A percentile compares a stretch with the other conserved stretches of the same genome.
phyloP scores from a whole-genome alignment of 805 yeast species.

The Yarrowia phangngaensis region DNA sequence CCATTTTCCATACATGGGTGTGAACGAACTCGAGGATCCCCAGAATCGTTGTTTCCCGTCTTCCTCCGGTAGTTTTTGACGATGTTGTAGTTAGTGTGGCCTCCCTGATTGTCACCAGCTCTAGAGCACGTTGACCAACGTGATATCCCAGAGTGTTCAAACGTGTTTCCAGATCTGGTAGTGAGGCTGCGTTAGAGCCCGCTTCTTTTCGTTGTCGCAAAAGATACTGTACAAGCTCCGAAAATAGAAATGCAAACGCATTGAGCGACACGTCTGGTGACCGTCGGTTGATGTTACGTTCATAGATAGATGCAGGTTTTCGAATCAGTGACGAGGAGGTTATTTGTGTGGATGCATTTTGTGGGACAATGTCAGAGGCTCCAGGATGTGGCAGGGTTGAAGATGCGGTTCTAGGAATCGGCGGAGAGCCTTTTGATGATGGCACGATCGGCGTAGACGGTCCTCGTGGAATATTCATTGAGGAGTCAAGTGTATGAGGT shows the following conservation, averaged over 20 bases:
- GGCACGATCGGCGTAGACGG: constrained; percentile 35
- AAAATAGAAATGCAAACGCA: constrained; percentile 63
- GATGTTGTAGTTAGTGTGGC: constrained; percentile 12
- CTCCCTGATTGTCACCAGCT: constrained; percentile 63
- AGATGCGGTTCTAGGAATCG: constrained; percentile 42
- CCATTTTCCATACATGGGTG: constrained; percentile 63
- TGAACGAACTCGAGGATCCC: constrained; percentile 71
- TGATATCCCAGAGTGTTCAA: constrained; percentile 73
- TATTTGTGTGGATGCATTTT: background rate
- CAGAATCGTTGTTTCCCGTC: constrained; percentile 59
- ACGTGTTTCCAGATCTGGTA: constrained; percentile 59
- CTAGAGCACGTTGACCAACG: constrained; percentile 68
- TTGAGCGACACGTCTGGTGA: constrained; percentile 64
- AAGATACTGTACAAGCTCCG: constrained; percentile 65
- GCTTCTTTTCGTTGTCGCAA: constrained; percentile 57
- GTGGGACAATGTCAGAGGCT: too few relatives aligned
- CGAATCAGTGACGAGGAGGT: constrained; percentile 15
- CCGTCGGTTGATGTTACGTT: constrained; percentile 62
- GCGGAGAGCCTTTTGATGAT: constrained; percentile 36
- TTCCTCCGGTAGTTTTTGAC: constrained; percentile 37
- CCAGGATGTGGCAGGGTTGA: constrained; percentile 35
- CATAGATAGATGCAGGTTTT: constrained; percentile 49
- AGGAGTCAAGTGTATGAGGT: background rate
- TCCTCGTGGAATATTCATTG: constrained; percentile 20
- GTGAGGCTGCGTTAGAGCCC: constrained; percentile 31